Evolutionary conservation across 2,329 filamentous ascomycete genomes (phyloP), one percentile per base, ranked within the genome.

Genomic region (Colletotrichum spaethianum): DNA sequence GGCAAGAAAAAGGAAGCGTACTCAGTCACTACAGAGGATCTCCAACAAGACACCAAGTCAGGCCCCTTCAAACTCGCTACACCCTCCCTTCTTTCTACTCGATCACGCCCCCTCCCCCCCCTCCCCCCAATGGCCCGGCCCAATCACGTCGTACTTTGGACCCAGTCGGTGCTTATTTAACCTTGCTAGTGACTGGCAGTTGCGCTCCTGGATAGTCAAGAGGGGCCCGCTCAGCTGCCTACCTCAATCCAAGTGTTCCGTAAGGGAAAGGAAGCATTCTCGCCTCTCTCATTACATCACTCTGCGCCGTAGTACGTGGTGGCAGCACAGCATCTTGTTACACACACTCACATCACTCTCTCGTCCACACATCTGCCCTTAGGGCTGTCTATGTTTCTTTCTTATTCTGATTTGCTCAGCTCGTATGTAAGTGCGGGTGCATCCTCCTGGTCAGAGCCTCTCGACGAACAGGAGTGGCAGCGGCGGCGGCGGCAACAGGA

Each of bases 11-110:
- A 53, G 26, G 31, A 36, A 36, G 28, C 33, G 18, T n/a, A 33
- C 44, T 40, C 38, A 66, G 44, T 60, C 16, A 55, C 46, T 70
- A 63, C 40, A 67, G 69, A 72, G 57, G 64, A 72, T 72, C 69
- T 68, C 69, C 64, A 63, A 65, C 69, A 63, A 63, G 62, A 26
- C 48, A 33, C 28, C 57, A 28, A 67, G 48, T n/a, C 42, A 67
- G 67, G 38, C 31, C 68, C 68, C 68, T 61, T 33, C 55, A 48
- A 48, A 36, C 46, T 61, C 40, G 67, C 40, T 48, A 67, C 67
- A 66, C 69, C 56, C 57, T 52, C 56, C 57, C 26, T 5, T 14
- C 36, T 36, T 55, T n/a, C 57, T 18, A 40, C 28, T 61, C 18
- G 11, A n/a, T 23, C 59, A 33, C 42, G n/a, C 57, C 26, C 38